phyloP scores from a whole-genome alignment of 2,329 filamentous ascomycete species.

The Bipolaris sorokiniana region DNA sequence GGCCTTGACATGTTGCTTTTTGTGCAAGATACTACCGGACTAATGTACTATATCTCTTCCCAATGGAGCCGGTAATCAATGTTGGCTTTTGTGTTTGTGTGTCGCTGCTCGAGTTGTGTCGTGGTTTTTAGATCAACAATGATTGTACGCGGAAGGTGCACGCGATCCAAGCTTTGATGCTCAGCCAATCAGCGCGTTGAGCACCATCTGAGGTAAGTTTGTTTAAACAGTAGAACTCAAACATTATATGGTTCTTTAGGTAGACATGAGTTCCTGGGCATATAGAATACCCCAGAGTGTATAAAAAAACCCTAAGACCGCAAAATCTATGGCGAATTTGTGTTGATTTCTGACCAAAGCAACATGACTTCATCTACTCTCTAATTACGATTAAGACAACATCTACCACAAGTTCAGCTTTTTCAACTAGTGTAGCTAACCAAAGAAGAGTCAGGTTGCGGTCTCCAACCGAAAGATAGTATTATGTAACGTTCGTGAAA shows the following conservation, averaged over 20 bases:
- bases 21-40: not conserved
- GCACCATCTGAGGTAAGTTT: not conserved
- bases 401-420: too few relatives aligned
- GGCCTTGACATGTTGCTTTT: slow-evolving; percentile 48
- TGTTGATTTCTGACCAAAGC: too few relatives aligned
- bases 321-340: too few relatives aligned
- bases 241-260: not conserved
- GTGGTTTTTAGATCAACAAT: not conserved
- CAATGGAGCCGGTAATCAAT: not conserved
- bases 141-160: slow-evolving; percentile 9
- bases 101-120: not conserved
- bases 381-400: too few relatives aligned
- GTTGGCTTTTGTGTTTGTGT: not conserved
- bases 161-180: slow-evolving; percentile 5
- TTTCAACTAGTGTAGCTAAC: too few relatives aligned
- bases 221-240: not conserved
- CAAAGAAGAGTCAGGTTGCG: too few relatives aligned
- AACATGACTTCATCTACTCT: too few relatives aligned
- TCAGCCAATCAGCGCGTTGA: slow-evolving; percentile 8
- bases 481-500: too few relatives aligned
- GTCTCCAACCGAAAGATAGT: too few relatives aligned
- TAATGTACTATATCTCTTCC: not conserved
- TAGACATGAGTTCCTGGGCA: too few relatives aligned
- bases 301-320: too few relatives aligned
- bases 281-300: too few relatives aligned